Evolutionary conservation across 768 basidiomycete genomes (phyloP), one percentile per base, ranked within the genome.

Genomic region (Podaxis sp.): DNA sequence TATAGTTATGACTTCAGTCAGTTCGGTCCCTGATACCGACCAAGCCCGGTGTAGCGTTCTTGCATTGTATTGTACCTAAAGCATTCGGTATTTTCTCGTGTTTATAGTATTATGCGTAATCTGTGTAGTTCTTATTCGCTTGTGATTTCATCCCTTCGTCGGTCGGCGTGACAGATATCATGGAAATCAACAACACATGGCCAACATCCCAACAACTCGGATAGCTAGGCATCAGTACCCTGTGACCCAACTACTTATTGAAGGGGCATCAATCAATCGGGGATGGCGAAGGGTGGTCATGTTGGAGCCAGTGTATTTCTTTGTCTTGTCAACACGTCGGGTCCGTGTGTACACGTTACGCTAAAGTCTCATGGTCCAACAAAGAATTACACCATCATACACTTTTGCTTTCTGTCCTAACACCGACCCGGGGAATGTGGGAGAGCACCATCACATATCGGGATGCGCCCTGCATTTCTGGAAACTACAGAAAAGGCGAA

Each of bases 1-100:
- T 63, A 63, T 62, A 54, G 52, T 13, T 62, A 62, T 55, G 61
- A 62, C 28, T 62, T 62, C 22, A 56, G 61, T 33, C 61, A 63
- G 19, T 63, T 63, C 24, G 55, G 61, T 1, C 54, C 61, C 8
- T 63, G 46, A 63, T 59, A 11, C 24, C 4, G 9, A 33, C 33
- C 33, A 33, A 33, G 33, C 48, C 11, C 12, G 9, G 19, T 26
- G 26, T 51, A 24, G 44, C 15, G 17, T 42, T 17, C 6, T 46
- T 46, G 15, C 6, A 12, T 51, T 40, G 33, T 40, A 40, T 36
- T 55, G 11, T 36, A n/a, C 19, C 54, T 39, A 19, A 19, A 15
- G 24, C 39, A 56, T 19, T 40, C 28, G n/a, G 36, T 26, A 22
- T 56, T 54, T 26, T 26, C 42, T 30, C 11, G 4, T 61, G 30